These are phyloP conservation scores for Apostasia ramifera DNA, from an alignment of 106 monocot genomes.

Conservation along the genomic window DNA sequence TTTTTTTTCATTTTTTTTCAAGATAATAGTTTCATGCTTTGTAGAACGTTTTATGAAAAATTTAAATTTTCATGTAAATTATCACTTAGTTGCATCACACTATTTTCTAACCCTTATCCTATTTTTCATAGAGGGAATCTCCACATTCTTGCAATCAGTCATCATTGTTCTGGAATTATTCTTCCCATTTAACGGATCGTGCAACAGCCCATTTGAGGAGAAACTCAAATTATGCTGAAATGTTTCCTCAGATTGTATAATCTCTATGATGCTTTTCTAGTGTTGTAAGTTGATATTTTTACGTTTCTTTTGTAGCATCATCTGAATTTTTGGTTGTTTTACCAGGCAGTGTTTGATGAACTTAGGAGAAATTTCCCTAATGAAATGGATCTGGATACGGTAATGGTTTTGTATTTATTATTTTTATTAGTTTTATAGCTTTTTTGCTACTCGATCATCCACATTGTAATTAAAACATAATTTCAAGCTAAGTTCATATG, in stretches of 20 bases:
- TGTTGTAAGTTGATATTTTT: neutral
- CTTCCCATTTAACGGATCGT: neutral
- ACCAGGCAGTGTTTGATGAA: neutral
- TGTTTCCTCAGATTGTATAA: neutral
- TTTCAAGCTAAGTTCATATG: too few species aligned
- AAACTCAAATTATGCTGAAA: neutral
- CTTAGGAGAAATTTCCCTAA: neutral
- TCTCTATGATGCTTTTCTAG: neutral
- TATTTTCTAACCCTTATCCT: too few species aligned
- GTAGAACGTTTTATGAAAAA: too few species aligned
- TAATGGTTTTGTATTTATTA: neutral
- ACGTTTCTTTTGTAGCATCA: neutral
- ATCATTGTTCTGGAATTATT: neutral
- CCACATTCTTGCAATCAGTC: neutral
- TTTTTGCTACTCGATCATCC: neutral
- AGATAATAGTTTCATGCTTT: too few species aligned
- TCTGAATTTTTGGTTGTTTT: constrained; percentile 2
- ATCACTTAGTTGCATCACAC: too few species aligned
- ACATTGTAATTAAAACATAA: too few species aligned
- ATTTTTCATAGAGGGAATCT: neutral
- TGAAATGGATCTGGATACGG: constrained; percentile 5
- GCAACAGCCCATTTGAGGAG: neutral
- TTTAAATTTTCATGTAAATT: too few species aligned
- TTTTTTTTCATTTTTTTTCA: too few species aligned
- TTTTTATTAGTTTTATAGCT: neutral